Base-by-base conservation (phyloP, 2,329 filamentous ascomycete species). In the Pseudogymnoascus sp. region DNA sequence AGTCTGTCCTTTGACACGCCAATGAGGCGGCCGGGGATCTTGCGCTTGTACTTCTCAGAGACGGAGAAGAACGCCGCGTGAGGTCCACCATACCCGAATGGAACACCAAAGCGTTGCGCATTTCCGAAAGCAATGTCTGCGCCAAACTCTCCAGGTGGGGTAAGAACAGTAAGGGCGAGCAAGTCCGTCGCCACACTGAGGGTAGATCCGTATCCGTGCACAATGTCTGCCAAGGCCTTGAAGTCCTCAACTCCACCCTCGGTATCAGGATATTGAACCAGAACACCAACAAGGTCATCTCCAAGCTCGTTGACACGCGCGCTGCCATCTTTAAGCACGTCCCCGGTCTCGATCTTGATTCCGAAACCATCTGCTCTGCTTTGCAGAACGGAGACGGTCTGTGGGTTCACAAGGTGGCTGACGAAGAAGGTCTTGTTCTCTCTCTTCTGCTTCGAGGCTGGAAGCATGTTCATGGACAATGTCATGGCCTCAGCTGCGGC, bases 401-500 rank as follows among this genome's bases (percentile, higher is more conserved):
- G 90, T 2, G 91, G 88, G 75, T 96, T 92, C 69, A 92, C 87
- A 7, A 88, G 81, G 68, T 90, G 82, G 4, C 91, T 96, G 3
- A 97, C 90, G 10, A 97, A 83, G 73, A 88, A 97, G 0, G 88
- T 88, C 81, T 93, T 96, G 68, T 86, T 88, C 23, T 82, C 77
- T 63, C 87, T 83, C 79, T 90, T 95, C 67, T 89, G 86, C 69
- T 89, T 86, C 2, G 88, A 83, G 3, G 82, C 71, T 0, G 93
- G 83, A 42, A 96, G 81, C 21, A 85, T 84, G 71, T 91, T 92
- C 76, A 96, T 77, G 0, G 92, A 93, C 75, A 97, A 83, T 13
- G 92, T 97, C 93, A 97, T 95, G 67, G 93, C 93, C 79, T 97
- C 93, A 29, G 93, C 91, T 13, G 92, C 93, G 11, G 93, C 93